phyloP scores from a whole-genome alignment of 129 eudicot species.

The Lactuca sativa region DNA sequence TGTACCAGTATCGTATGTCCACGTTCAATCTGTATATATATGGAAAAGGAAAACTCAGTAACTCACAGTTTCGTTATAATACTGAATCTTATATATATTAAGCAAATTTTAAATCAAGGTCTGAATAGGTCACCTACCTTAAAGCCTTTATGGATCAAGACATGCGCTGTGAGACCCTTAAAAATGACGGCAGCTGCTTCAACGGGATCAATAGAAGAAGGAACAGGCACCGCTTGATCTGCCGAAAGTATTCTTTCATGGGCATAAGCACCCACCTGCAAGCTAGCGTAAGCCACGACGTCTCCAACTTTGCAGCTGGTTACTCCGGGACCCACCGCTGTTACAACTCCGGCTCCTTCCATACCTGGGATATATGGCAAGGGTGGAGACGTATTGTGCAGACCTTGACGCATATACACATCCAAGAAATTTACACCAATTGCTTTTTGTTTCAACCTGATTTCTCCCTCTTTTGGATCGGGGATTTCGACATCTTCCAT shows the following conservation, averaged over 20 bases:
- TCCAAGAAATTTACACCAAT: neutral
- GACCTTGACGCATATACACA: neutral
- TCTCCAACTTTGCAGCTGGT: constrained; percentile 26
- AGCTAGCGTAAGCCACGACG: constrained; percentile 10
- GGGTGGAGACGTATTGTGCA: neutral
- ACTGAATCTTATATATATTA: no score
- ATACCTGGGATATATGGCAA: neutral
- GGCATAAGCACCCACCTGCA: constrained; percentile 31
- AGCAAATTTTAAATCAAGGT: neutral
- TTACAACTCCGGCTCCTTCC: neutral
- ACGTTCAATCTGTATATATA: constrained; percentile 1
- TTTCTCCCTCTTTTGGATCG: neutral
- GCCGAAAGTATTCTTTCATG: constrained; percentile 45
- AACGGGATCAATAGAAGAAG: neutral
- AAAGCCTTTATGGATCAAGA: neutral
- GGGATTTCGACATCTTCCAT: neutral
- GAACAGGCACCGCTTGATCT: constrained; percentile 35
- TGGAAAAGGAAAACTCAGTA: no score
- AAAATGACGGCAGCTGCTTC: neutral
- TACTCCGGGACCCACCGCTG: neutral
- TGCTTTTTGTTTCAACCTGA: neutral
- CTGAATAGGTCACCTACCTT: neutral
- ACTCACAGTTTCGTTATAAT: no score
- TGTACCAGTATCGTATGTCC: constrained; percentile 40
- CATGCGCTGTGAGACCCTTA: neutral